Base-by-base conservation (phyloP, 2,329 filamentous ascomycete species). In the Blastomyces gilchristii region DNA sequence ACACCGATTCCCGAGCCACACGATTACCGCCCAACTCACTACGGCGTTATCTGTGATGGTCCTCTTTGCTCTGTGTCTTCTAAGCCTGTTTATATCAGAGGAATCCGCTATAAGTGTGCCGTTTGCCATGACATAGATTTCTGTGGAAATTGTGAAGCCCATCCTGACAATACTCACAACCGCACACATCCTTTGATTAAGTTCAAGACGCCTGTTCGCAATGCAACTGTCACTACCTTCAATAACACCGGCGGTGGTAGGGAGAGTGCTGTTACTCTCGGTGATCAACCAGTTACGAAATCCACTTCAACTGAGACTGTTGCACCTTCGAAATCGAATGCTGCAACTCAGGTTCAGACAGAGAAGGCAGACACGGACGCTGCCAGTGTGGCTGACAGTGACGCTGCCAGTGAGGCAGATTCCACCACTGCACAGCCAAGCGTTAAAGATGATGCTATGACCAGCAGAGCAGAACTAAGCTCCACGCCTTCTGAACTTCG, bases 111-210 rank as follows among this genome's bases (percentile, higher is more conserved):
- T 84, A 99, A 99, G 85, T 99, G 94, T 73, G 90, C 93, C 61
- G 88, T 99, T 63, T 99, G 94, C 80, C 83, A 95, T 71, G 92
- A 99, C 74, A 88, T 88, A 43, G 94, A 99, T 77, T 96, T 97
- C 80, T 99, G 94, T 74, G 90, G 89, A 72, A 89, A 85, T 72
- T 99, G 94, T 78, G 95, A 99, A 79, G 91, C 93, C 58, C 86
- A 86, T 70, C 94, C 94, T 8, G 81, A 81, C 67, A 93, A 95
- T 75, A 80, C 79, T 28, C 94, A 99, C 80, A 97, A 97, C 81
- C 87, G 86, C 76, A 96, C 92, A n/a, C 94, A 99, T 71, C 94
- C 94, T 37, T 80, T 99, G 69, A 91, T 99, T 80, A 97, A 96
- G 80, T 91, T 99, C 81, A 96, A 91, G 83, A 95, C 90, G 2